Evolutionary conservation across 164 flowering plant genomes (phyloP), one percentile per base, ranked within the genome.

Genomic region (Nymphaea colorata): DNA sequence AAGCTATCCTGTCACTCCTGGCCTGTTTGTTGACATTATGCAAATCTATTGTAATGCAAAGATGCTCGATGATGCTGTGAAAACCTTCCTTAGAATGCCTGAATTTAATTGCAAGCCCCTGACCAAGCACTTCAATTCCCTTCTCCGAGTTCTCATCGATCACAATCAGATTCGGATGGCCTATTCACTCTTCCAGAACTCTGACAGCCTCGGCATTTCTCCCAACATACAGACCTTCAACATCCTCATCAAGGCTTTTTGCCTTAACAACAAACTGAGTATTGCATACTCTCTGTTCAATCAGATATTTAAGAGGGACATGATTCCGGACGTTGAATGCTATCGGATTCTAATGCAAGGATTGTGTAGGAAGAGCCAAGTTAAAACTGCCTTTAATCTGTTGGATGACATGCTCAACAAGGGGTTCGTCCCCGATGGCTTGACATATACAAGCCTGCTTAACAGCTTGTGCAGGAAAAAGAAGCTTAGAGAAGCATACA

Each of bases 381-480:
- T 90, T 65, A 84, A 81, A 74, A 70, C 47, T 11, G 97, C 96
- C 2, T 80, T 85, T 42, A 86, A 82, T 68, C 73, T 93, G 69
- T 74, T 93, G 69, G 98, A 89, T 69, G 97, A 93, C 72, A 90
- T 93, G 98, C 71, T 90, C 80, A 90, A 90, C 68, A 93, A 89
- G 70, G 97, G 98, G 14, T 87, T 77, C 76, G 90, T 93, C n/a
- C 96, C 96, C 0, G 98, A 93, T 78, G 59, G 84, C 3, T 77
- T 85, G 76, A 89, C 82, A 70, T 93, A 90, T 44, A 85, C 88
- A 3, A 80, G 93, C 6, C 69, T 93, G 74, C 77, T 93, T 82
- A 93, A 93, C 75, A 85, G 92, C 76, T 79, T 93, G 83, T 93
- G 98, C 66, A 84, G 98, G 94, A 93, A 89, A 77, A 90, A 82